These are phyloP conservation scores for Pisolithus sp. DNA, from an alignment of 768 basidiomycete species.

Conservation along the genomic window DNA sequence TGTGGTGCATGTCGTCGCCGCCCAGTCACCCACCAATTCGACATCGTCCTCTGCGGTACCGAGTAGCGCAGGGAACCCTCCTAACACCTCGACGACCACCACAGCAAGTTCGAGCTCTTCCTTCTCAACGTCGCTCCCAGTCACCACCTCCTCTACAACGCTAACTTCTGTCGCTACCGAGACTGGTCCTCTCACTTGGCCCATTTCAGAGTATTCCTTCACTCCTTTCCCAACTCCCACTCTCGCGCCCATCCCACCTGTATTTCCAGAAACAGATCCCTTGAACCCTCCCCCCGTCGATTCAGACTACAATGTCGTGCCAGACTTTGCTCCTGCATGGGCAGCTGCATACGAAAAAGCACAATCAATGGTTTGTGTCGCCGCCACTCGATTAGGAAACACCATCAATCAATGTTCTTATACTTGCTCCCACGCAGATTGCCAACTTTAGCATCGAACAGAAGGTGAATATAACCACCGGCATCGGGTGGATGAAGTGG, in stretches of 20 bases:
- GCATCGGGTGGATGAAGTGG: conserved; percentile 47
- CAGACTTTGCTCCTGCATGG: conserved; percentile 51
- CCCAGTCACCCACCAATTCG: neutral
- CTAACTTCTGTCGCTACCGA: conserved; percentile 9
- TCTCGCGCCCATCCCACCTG: conserved; percentile 43
- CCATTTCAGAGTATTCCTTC: conserved; percentile 42
- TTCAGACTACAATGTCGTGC: conserved; percentile 31
- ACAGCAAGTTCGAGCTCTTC: neutral
- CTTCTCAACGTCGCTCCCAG: neutral
- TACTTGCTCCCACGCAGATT: conserved; percentile 27
- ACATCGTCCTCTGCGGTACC: neutral
- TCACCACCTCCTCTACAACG: conserved; percentile 3
- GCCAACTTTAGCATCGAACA: conserved; percentile 49
- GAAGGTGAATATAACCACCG: conserved; percentile 60
- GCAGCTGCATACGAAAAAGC: conserved; percentile 53
- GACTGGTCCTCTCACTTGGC: conserved; percentile 25
- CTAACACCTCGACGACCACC: neutral
- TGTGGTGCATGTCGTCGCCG: neutral
- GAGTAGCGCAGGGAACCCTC: neutral
- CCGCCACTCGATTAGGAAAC: neutral
- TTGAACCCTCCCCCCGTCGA: conserved; percentile 49
- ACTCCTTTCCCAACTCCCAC: conserved; percentile 58
- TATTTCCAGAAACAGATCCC: conserved; percentile 52
- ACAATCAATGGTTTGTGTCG: conserved; percentile 40
- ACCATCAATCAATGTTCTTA: too few relatives aligned